phyloP scores from a whole-genome alignment of 495 filamentous ascomycete genomes.

The Lasiosphaeria ovina region DNA sequence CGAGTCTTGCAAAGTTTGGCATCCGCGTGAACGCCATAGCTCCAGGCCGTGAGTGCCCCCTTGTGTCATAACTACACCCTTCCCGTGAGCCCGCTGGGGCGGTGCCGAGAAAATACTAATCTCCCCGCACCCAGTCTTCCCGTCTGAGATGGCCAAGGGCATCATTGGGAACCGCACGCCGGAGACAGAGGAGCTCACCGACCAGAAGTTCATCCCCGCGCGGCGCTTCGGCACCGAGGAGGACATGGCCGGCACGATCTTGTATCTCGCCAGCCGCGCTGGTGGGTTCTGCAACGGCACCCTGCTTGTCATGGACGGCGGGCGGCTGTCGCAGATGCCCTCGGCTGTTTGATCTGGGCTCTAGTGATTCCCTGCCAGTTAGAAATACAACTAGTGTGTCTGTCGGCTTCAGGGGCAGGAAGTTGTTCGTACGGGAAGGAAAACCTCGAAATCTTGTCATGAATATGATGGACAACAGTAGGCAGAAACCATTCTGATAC shows the following conservation, averaged over 20 bases:
- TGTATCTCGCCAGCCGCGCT: slow-evolving; percentile 56
- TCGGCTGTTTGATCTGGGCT: slow-evolving; percentile 8
- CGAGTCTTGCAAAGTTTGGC: slow-evolving; percentile 48
- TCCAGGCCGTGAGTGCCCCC: slow-evolving; percentile 51
- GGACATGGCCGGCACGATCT: slow-evolving; percentile 57
- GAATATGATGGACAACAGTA: too few relatives aligned
- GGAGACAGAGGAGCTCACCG: slow-evolving; percentile 32
- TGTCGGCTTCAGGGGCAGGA: too few relatives aligned
- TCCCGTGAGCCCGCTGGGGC: neutral
- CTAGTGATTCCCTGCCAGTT: too few relatives aligned
- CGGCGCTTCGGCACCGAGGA: slow-evolving; percentile 51
- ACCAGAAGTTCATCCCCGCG: slow-evolving; percentile 47
- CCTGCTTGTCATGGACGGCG: slow-evolving; percentile 58
- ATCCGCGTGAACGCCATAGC: slow-evolving; percentile 64
- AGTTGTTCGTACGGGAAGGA: too few relatives aligned
- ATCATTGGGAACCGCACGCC: slow-evolving; percentile 41
- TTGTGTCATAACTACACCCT: neutral
- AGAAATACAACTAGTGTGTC: too few relatives aligned
- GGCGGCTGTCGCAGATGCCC: slow-evolving; percentile 45
- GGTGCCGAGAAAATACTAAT: slow-evolving; percentile 4
- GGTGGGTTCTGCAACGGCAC: slow-evolving; percentile 59
- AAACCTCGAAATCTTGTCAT: too few relatives aligned
- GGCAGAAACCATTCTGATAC: too few relatives aligned
- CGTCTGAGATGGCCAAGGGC: slow-evolving; percentile 51
- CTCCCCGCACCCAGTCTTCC: slow-evolving; percentile 44